phyloP scores from a whole-genome alignment of 768 basidiomycete genomes.

The Pisolithus microcarpus region DNA sequence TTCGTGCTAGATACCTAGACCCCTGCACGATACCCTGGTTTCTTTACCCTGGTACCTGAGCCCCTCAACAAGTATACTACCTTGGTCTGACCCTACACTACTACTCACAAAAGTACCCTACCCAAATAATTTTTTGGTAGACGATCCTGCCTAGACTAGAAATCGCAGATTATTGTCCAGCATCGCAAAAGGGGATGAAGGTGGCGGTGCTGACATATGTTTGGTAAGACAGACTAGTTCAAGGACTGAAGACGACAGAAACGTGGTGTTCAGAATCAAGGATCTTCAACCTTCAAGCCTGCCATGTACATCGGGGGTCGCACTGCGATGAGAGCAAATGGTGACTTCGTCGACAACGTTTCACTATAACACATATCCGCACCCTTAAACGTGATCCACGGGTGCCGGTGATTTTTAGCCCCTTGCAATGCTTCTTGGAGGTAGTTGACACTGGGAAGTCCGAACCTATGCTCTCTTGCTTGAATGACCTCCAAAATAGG shows the following conservation, averaged over 20 bases:
- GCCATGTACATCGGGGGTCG: too few species aligned
- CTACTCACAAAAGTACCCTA: too few species aligned
- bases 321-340: too few species aligned
- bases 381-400: neutral
- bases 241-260: neutral
- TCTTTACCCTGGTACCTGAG: too few species aligned
- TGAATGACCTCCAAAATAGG: too few species aligned
- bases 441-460: slow-evolving; percentile 25
- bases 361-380: neutral
- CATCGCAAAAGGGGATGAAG: slow-evolving; percentile 21
- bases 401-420: neutral
- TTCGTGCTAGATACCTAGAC: too few species aligned
- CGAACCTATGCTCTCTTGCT: too few species aligned
- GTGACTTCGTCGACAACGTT: neutral
- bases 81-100: too few species aligned
- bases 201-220: slow-evolving; percentile 14
- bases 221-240: slow-evolving; percentile 4
- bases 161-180: slow-evolving; percentile 15
- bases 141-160: neutral
- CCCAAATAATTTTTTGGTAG: neutral
- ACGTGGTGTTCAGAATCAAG: too few species aligned
- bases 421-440: slow-evolving; percentile 23
- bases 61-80: too few species aligned
- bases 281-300: too few species aligned
- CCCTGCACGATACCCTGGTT: too few species aligned